phyloP scores from a whole-genome alignment of 1,284 basidiomycete species.

The Fomes fomentarius region DNA sequence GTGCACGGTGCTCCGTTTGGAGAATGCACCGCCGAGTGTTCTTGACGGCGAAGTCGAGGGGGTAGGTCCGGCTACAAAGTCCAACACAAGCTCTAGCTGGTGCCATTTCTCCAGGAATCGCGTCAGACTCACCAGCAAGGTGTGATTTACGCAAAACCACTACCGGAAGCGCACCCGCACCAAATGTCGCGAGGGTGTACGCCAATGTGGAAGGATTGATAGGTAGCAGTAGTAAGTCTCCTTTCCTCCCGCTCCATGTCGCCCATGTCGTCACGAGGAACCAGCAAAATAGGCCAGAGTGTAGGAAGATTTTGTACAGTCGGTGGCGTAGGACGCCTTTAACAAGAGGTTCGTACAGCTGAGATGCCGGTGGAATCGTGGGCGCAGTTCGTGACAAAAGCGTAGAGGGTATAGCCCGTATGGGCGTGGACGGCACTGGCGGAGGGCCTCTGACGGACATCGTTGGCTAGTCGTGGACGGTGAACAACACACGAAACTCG shows the following conservation, averaged over 20 bases:
- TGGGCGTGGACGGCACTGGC: conserved; percentile 24
- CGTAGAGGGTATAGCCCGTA: conserved; percentile 36
- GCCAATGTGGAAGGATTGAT: conserved; percentile 42
- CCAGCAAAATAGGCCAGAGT: conserved; percentile 53
- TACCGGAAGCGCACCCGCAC: conserved; percentile 49
- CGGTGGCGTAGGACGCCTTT: conserved; percentile 60
- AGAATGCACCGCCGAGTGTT: conserved; percentile 47
- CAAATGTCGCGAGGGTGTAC: conserved; percentile 38
- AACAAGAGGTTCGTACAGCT: conserved; percentile 61
- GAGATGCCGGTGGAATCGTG: conserved; percentile 48
- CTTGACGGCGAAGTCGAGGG: conserved; percentile 54
- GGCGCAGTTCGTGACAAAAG: conserved; percentile 50
- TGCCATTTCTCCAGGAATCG: neutral
- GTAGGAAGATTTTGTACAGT: conserved; percentile 51
- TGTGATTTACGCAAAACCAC: conserved; percentile 57
- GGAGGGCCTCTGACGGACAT: conserved; percentile 15
- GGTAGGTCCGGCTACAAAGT: conserved; percentile 46
- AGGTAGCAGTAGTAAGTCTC: conserved; percentile 41
- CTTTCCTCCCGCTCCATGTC: conserved; percentile 33
- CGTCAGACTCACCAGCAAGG: conserved; percentile 50
- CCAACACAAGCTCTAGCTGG: neutral
- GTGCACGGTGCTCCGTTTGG: conserved; percentile 47
- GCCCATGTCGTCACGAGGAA: conserved; percentile 43
- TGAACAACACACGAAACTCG: conserved; percentile 13
- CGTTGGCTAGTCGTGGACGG: conserved; percentile 16